Evolutionary conservation across 768 basidiomycete species (phyloP).

Genomic region (Boletus rex-veris): DNA sequence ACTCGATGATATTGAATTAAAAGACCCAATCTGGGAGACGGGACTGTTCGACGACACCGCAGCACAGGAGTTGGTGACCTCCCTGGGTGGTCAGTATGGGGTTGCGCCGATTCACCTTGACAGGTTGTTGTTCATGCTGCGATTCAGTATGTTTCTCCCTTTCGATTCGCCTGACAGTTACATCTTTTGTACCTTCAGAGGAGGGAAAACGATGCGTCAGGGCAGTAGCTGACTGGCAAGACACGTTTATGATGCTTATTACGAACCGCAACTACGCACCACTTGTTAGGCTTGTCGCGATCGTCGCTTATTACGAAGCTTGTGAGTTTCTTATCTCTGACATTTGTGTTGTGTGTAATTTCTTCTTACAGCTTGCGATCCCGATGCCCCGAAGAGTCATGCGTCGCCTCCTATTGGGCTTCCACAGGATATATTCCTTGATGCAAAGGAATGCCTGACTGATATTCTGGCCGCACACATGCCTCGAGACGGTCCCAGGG

Average conservation of each 20-base stretch:
- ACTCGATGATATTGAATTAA: slow-evolving; percentile 2
- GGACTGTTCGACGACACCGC: slow-evolving; percentile 20
- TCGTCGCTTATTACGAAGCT: slow-evolving; percentile 21
- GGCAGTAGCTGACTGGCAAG: slow-evolving; percentile 11
- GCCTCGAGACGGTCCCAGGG: slow-evolving; percentile 20
- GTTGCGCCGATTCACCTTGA: slow-evolving; percentile 5
- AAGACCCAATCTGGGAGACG: slow-evolving; percentile 16
- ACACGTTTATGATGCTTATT: slow-evolving; percentile 11
- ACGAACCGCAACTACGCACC: slow-evolving; percentile 2
- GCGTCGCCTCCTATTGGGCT: too few species aligned
- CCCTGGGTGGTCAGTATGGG: slow-evolving; percentile 8
- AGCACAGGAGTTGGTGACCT: slow-evolving; percentile 7
- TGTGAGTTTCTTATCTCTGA: background rate
- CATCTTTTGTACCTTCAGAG: background rate
- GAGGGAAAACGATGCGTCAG: slow-evolving; percentile 22
- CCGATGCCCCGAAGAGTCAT: too few species aligned
- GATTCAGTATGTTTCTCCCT: slow-evolving; percentile 16
- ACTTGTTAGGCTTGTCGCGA: slow-evolving; percentile 19
- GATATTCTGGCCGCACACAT: slow-evolving; percentile 6
- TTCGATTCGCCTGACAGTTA: background rate
- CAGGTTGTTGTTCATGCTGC: slow-evolving; percentile 14
- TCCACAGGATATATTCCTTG: too few species aligned
- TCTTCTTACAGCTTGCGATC: background rate
- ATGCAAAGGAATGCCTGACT: background rate
- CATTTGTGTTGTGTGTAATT: too few species aligned